These are phyloP conservation scores for Graphilbum ipis-grandicollis DNA, from an alignment of 2,329 filamentous ascomycete species.

Conservation along the genomic window DNA sequence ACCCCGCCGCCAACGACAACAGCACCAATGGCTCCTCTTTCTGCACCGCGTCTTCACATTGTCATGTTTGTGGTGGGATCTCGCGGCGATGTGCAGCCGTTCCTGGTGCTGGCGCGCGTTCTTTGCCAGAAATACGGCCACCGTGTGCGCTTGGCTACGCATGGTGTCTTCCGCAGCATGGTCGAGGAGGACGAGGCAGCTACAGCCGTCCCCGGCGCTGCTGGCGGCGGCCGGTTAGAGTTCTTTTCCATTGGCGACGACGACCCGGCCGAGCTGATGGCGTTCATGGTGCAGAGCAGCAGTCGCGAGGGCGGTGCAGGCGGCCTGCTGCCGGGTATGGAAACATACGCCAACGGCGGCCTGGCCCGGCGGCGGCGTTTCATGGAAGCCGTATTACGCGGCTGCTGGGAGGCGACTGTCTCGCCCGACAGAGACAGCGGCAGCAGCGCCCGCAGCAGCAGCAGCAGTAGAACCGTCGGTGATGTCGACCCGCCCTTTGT, in stretches of 20 bases:
- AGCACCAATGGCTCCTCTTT: neutral
- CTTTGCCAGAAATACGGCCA: conserved; percentile 50
- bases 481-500: conserved; percentile 28
- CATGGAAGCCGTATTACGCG: conserved; percentile 60
- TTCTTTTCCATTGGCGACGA: conserved; percentile 55
- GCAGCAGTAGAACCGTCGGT: conserved; percentile 38
- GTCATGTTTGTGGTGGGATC: conserved; percentile 63
- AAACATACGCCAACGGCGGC: conserved; percentile 50
- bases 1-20: neutral
- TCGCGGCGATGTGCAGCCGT: conserved; percentile 60
- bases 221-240: conserved; percentile 52
- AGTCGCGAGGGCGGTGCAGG: no score
- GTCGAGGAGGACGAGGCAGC: conserved; percentile 38
- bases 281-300: conserved; percentile 77
- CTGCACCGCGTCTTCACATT: conserved; percentile 22
- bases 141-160: conserved; percentile 57
- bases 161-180: conserved; percentile 49
- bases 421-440: conserved; percentile 36
- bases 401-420: conserved; percentile 47
- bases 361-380: conserved; percentile 56
- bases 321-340: conserved; percentile 65
- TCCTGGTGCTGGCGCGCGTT: conserved; percentile 50
- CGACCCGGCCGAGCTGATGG: conserved; percentile 60
- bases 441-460: neutral
- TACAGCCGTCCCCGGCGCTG: conserved; percentile 19